Conservation (phyloP, 192 early-diverging fungal species). For the Dimargaris xerosporica region DNA sequence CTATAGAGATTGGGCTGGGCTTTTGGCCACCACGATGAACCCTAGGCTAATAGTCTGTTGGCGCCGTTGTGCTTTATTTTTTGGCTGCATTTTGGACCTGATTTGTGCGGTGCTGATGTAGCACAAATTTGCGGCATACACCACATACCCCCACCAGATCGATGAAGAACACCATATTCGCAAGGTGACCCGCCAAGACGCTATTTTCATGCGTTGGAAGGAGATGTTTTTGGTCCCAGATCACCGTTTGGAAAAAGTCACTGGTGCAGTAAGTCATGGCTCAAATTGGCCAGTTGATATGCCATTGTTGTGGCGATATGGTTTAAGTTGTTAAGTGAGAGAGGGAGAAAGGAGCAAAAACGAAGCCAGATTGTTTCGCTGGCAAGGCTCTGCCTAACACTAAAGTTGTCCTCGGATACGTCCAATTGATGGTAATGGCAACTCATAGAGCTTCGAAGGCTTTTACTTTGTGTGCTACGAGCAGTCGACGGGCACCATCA, state of each 20-base stretch:
- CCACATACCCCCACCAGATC: constrained; percentile 9
- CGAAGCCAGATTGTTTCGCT: no score
- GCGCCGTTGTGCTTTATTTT: no score
- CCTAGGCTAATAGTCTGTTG: no score
- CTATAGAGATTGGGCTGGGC: no score
- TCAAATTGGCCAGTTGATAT: background rate
- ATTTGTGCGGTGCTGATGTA: background rate
- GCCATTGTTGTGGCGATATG: no score
- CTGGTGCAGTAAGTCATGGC: constrained; percentile 30
- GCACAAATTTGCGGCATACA: constrained; percentile 5
- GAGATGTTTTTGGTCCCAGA: constrained; percentile 73
- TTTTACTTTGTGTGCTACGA: constrained; percentile 69
- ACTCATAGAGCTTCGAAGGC: constrained; percentile 45
- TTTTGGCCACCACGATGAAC: no score
- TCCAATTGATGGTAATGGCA: background rate
- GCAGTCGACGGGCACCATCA: constrained; percentile 38
- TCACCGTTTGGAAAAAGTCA: constrained; percentile 50
- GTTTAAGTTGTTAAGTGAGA: no score
- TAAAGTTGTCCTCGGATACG: no score
- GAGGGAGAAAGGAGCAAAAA: no score
- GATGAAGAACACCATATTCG: background rate
- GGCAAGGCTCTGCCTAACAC: no score
- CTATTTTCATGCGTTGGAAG: constrained; percentile 78
- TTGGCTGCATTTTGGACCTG: no score
- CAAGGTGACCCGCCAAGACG: constrained; percentile 35